These are phyloP conservation scores for Phytophthora crassamura DNA, from an alignment of 352 stramenopile genomes.

Conservation along the genomic window DNA sequence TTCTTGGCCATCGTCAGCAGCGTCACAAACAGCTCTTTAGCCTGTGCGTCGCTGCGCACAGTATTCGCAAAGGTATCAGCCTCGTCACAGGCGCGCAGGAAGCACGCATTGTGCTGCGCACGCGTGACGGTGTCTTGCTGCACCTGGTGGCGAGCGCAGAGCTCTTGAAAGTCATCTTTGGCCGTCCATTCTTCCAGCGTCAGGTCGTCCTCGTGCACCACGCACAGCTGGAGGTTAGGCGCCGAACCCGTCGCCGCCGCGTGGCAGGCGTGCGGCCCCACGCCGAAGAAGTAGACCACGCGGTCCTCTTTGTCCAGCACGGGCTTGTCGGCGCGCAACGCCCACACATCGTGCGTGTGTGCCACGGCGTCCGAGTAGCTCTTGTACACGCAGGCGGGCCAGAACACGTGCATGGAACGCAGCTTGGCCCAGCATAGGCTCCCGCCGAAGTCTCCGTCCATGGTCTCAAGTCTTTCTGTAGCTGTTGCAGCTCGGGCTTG, in stretches of 20 bases:
- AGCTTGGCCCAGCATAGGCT: slow-evolving; percentile 62
- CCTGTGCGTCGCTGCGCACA: slow-evolving; percentile 40
- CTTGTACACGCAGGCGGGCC: slow-evolving; percentile 74
- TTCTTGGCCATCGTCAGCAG: slow-evolving; percentile 39
- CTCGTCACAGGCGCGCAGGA: slow-evolving; percentile 58
- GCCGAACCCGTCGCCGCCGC: slow-evolving; percentile 35
- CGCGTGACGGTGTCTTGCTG: slow-evolving; percentile 44
- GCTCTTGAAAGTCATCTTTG: slow-evolving; percentile 40
- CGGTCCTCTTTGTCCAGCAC: slow-evolving; percentile 70
- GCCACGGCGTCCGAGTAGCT: slow-evolving; percentile 53
- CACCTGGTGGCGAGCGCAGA: slow-evolving; percentile 47
- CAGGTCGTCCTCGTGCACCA: slow-evolving; percentile 53
- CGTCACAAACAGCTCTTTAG: slow-evolving; percentile 41
- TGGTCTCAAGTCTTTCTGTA: too few species aligned
- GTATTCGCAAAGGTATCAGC: slow-evolving; percentile 40
- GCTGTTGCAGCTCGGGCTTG: neutral
- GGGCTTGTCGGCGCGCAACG: slow-evolving; percentile 53
- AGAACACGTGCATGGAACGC: slow-evolving; percentile 62
- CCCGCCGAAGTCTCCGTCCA: neutral
- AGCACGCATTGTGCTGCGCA: slow-evolving; percentile 53
- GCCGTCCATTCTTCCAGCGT: slow-evolving; percentile 23
- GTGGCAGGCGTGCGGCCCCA: slow-evolving; percentile 45
- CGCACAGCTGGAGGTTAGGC: slow-evolving; percentile 61
- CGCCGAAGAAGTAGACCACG: slow-evolving; percentile 85
- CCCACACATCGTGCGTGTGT: slow-evolving; percentile 58